Conservation (phyloP, 768 basidiomycete species). For the Panellus pusillus region DNA sequence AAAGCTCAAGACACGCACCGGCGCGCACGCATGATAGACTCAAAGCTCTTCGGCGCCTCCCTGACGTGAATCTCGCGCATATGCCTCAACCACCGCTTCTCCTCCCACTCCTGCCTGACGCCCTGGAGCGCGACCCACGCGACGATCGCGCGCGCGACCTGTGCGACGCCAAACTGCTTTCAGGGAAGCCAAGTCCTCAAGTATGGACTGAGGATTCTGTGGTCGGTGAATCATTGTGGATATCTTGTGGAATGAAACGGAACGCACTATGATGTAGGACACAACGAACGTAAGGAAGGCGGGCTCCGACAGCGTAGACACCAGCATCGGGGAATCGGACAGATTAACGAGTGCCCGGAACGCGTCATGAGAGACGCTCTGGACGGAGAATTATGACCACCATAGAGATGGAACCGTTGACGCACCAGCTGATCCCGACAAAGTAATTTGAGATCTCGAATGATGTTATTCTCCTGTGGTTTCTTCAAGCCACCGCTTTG, state of each 20-base stretch:
- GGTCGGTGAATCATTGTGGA: too few relatives aligned
- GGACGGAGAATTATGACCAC: background rate
- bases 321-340: too few relatives aligned
- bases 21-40: too few relatives aligned
- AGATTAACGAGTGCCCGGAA: too few relatives aligned
- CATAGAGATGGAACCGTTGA: background rate
- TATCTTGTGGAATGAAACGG: too few relatives aligned
- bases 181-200: constrained; percentile 97
- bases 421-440: constrained; percentile 86
- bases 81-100: constrained; percentile 64
- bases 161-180: too few relatives aligned
- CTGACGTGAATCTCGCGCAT: constrained; percentile 68
- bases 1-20: too few relatives aligned
- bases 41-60: constrained; percentile 36
- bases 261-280: too few relatives aligned
- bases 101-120: constrained; percentile 80
- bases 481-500: too few relatives aligned
- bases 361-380: constrained; percentile 94
- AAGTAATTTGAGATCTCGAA: constrained; percentile 80
- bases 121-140: constrained; percentile 79
- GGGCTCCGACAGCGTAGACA: too few relatives aligned
- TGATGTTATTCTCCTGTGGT: constrained; percentile 63
- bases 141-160: too few relatives aligned
- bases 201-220: constrained; percentile 86
- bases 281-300: too few relatives aligned